phyloP scores from a whole-genome alignment of 352 stramenopile species.

The Saprolegnia parasitica region DNA sequence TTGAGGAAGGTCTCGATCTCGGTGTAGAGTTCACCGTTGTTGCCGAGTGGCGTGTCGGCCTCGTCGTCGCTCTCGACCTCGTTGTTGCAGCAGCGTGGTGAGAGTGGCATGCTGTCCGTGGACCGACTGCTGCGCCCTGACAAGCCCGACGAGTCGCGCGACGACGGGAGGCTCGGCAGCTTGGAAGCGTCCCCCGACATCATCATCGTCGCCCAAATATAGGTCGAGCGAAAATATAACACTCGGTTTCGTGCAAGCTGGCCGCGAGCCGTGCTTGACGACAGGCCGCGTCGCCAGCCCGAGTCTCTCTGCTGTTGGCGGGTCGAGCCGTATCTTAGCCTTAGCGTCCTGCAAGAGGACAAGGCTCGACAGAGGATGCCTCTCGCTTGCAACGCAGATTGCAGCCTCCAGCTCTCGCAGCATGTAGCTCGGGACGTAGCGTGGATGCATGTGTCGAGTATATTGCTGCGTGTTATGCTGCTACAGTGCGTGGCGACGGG shows the following conservation, averaged over 20 bases:
- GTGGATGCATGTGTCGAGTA: too few relatives aligned
- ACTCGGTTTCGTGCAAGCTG: too few relatives aligned
- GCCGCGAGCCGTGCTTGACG: too few relatives aligned
- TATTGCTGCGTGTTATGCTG: too few relatives aligned
- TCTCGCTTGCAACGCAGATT: too few relatives aligned
- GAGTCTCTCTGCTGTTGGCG: too few relatives aligned
- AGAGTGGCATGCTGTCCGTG: not conserved
- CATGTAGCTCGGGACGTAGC: too few relatives aligned
- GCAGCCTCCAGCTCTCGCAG: too few relatives aligned
- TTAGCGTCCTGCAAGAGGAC: not conserved
- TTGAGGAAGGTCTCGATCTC: constrained; percentile 75
- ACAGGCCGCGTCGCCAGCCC: too few relatives aligned
- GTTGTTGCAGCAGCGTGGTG: constrained; percentile 11
- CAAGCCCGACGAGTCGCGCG: not conserved
- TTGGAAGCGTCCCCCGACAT: not conserved
- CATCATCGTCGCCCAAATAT: constrained; percentile 13
- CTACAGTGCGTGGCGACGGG: too few relatives aligned
- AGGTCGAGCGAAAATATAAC: not conserved
- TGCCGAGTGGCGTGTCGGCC: not conserved
- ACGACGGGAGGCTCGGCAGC: constrained; percentile 18
- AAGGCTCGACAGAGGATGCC: not conserved
- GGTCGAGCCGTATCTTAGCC: too few relatives aligned
- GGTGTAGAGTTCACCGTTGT: constrained; percentile 45
- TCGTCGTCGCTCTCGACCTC: constrained; percentile 7
- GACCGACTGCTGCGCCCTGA: not conserved